A percentile compares a stretch with the other conserved stretches of the same genome.
phyloP scores from a whole-genome alignment of 2,329 filamentous ascomycete genomes.

The Aureobasidium vineae region DNA sequence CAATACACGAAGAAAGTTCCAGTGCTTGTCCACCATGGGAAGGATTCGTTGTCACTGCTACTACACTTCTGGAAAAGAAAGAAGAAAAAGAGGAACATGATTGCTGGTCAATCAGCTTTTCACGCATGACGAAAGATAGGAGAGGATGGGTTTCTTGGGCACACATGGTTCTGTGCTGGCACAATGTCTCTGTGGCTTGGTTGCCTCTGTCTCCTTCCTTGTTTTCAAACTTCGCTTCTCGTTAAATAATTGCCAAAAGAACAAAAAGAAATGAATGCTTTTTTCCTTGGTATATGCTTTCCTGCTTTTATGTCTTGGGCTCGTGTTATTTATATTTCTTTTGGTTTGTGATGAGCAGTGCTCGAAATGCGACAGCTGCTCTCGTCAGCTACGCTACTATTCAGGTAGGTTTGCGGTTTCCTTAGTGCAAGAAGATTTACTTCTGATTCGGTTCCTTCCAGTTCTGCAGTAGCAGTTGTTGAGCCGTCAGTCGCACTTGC shows the following conservation, averaged over 20 bases:
- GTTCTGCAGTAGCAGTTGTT: no score
- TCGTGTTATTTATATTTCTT: not conserved
- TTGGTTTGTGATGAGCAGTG: not conserved
- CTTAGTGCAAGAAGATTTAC: no score
- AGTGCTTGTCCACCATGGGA: not conserved
- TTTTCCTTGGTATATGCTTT: not conserved
- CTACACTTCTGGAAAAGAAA: not conserved
- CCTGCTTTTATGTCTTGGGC: no score
- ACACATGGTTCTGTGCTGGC: not conserved
- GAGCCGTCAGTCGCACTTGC: no score
- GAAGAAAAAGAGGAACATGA: not conserved
- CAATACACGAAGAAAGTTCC: not conserved
- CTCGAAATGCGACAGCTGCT: no score
- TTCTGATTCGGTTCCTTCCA: no score
- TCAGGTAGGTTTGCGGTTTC: no score
- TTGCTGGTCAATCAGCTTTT: not conserved
- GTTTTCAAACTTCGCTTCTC: not conserved
- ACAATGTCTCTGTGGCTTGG: not conserved
- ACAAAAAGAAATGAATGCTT: not conserved
- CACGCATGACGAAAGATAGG: not conserved
- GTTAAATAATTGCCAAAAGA: conserved; percentile 9
- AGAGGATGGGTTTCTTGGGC: not conserved
- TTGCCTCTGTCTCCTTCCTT: not conserved
- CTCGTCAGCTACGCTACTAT: no score
- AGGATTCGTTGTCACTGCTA: not conserved